Evolutionary conservation across 495 filamentous ascomycete genomes (phyloP).

Genomic region (Lophiostoma macrostomum): DNA sequence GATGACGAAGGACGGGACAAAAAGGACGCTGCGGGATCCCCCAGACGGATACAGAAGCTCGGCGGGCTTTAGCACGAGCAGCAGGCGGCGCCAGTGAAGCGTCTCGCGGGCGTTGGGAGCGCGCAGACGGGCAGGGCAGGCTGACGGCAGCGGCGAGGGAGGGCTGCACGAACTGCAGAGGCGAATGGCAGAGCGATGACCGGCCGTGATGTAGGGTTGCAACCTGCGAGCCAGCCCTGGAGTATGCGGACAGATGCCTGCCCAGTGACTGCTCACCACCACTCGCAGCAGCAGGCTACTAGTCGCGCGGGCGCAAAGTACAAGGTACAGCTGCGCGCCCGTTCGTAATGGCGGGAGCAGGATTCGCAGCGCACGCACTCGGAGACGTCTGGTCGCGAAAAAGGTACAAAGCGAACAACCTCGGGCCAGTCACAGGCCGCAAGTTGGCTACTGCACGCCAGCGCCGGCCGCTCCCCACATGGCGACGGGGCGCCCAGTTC

Average conservation of each 20-base stretch:
- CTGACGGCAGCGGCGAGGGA: constrained; percentile 1
- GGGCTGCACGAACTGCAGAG: no score
- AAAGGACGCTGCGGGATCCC: no score
- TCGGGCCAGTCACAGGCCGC: constrained; percentile 2
- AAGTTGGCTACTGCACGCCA: no score
- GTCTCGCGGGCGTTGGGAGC: not conserved
- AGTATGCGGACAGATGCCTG: no score
- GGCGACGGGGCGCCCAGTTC: constrained; percentile 1
- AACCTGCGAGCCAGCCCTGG: not conserved
- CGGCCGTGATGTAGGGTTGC: not conserved
- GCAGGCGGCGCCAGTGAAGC: not conserved
- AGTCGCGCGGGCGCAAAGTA: not conserved
- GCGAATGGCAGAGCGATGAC: no score
- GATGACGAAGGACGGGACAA: no score
- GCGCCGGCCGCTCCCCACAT: constrained; percentile 10
- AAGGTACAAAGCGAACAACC: no score
- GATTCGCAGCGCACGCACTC: constrained; percentile 23
- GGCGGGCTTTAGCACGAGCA: not conserved
- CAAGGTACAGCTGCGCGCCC: constrained; percentile 8
- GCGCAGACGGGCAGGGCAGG: not conserved
- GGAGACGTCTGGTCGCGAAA: no score
- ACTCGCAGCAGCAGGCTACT: not conserved
- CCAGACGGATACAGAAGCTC: not conserved
- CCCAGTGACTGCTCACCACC: not conserved
- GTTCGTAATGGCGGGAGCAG: constrained; percentile 16